Evolutionary conservation across 805 yeast genomes (phyloP), one percentile per base, ranked within the genome.

Genomic region (Yarrowia sp.): DNA sequence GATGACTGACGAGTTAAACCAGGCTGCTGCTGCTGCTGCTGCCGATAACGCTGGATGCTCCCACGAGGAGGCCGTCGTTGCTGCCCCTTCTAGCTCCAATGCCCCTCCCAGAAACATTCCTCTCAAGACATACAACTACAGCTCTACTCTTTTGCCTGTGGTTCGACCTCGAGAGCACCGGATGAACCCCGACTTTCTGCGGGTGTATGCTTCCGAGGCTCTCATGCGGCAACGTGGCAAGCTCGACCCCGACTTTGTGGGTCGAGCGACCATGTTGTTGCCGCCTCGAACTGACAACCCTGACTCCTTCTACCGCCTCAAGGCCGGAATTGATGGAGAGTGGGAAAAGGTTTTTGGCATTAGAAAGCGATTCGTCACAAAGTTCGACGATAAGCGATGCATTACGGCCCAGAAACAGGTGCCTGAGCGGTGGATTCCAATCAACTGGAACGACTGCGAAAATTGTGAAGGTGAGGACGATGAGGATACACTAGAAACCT

Each of bases 141-240:
- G 68, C 32, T 68, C 74, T 14, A 74, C 73, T 33, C 70, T 71
- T 28, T 66, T 72, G 19, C 73, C 71, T 9, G 67, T 70, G 36
- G 40, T 67, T 11, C 70, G 75, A 6, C 73, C 76, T 3, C 73
- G 76, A 16, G 75, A 73, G 58, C 69, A 70, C 16, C 72, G 78
- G 11, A 68, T 73, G 68, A 75, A 75, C 66, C 70, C 76, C 21
- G 72, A 71, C 32, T 75, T 74, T 64, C 69, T 74, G 46, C 73
- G 76, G 14, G 65, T 75, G 22, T 68, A 72, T 38, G 78, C 78
- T 2, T 66, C 75, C 46, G 78, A 75, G 63, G 67, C 70, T 30
- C 67, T 70, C 36, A 75, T 75, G 77, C 69, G 76, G 28, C 65
- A 66, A 28, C 67, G 70, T 52, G 77, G 77, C 30, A 75, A 75